phyloP scores from a whole-genome alignment of 2,329 filamentous ascomycete species.

The Akanthomyces lecanii region DNA sequence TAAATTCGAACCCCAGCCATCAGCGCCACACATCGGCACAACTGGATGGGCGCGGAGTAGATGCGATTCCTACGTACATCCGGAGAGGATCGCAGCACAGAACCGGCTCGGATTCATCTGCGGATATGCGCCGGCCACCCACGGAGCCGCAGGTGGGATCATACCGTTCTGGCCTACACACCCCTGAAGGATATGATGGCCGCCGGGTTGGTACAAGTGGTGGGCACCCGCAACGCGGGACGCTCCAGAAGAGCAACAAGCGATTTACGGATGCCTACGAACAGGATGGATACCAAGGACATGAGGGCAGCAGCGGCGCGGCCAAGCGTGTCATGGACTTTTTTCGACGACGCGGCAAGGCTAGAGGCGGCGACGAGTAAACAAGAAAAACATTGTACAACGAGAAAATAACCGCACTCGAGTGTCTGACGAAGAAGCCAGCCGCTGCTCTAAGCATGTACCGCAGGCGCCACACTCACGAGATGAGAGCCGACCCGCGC shows the following conservation, averaged over 20 bases:
- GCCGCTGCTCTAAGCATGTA: background rate
- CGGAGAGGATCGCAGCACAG: conserved; percentile 43
- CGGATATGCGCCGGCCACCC: conserved; percentile 43
- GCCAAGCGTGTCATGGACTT: conserved; percentile 97
- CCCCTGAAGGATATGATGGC: conserved; percentile 40
- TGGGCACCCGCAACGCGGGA: conserved; percentile 43
- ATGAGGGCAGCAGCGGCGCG: conserved; percentile 79
- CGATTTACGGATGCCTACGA: conserved; percentile 89
- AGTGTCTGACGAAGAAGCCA: background rate
- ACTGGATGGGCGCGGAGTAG: conserved; percentile 37
- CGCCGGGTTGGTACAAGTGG: conserved; percentile 34
- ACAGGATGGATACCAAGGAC: conserved; percentile 59
- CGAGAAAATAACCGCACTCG: background rate
- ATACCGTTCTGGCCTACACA: conserved; percentile 40
- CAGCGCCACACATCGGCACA: conserved; percentile 40
- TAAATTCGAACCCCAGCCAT: conserved; percentile 34
- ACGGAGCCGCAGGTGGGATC: conserved; percentile 38
- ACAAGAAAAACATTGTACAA: conserved; percentile 25
- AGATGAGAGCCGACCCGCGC: background rate
- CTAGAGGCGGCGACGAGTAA: conserved; percentile 57
- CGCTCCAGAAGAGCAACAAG: conserved; percentile 80
- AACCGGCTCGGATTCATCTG: conserved; percentile 51
- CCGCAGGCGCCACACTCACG: background rate
- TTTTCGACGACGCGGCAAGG: conserved; percentile 82
- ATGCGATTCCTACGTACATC: conserved; percentile 44